Conservation (phyloP, 345 rosid species). For the Eucalyptus albens region DNA sequence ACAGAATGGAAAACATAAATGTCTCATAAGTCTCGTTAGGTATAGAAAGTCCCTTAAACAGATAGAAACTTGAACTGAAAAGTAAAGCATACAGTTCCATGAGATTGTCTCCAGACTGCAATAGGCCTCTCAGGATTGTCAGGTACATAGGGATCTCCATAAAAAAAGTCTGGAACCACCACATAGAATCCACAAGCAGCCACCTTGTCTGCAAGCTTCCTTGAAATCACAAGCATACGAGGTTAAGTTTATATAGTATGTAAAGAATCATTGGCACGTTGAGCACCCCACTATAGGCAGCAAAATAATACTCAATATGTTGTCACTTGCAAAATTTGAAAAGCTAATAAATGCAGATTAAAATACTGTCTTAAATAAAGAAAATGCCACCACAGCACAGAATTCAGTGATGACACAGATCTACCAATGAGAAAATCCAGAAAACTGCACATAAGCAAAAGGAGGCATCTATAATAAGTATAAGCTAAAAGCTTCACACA, state of each 20-base stretch:
- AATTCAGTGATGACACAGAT: not conserved
- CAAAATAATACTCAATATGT: not conserved
- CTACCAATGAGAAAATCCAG: not conserved
- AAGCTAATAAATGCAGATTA: not conserved
- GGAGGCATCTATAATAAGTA: not conserved
- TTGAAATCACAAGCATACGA: not conserved
- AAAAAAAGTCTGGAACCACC: constrained; percentile 24
- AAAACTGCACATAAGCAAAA: not conserved
- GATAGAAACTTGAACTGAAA: not conserved
- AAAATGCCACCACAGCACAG: not conserved
- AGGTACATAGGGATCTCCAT: constrained; percentile 17
- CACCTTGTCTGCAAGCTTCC: constrained; percentile 31
- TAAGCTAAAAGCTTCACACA: not conserved
- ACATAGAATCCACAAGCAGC: constrained; percentile 22
- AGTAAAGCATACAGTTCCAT: not conserved
- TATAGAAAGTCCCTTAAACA: not conserved
- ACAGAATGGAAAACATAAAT: not conserved
- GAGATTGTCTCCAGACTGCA: constrained; percentile 10
- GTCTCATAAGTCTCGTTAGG: too few relatives aligned
- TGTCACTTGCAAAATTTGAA: not conserved
- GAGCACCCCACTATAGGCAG: not conserved
- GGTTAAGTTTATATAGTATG: too few relatives aligned
- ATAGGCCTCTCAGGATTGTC: constrained; percentile 9
- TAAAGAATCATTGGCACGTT: too few relatives aligned
- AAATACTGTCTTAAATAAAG: not conserved